Evolutionary conservation across 2,329 filamentous ascomycete genomes (phyloP), one percentile per base, ranked within the genome.

Genomic region (Pseudogymnoascus sp.): DNA sequence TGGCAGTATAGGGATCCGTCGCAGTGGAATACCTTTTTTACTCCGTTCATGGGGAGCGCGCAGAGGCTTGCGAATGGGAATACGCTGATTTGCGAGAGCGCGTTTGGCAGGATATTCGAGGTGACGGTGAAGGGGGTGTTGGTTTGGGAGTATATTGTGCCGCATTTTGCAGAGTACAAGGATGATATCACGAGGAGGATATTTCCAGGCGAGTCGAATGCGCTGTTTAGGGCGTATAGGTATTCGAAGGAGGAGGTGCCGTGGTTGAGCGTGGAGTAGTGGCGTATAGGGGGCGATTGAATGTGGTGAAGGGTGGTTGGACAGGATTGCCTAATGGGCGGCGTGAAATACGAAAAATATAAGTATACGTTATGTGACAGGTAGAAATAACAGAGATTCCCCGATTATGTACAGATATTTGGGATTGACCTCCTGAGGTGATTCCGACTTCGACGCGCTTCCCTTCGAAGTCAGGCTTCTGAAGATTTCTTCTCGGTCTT

Each of bases 11-110:
- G 70, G 7, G 78, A 80, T 59, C 64, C 64, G 2, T 53, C 47
- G 25, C 59, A 66, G 59, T 65, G 61, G 23, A 66, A 66, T 63
- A 64, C 64, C 1, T 67, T 67, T 66, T 79, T 78, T 68, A 78
- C 75, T 0, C 77, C 77, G 0, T 79, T 79, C 61, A 79, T 80
- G 77, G 78, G 78, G 18, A 74, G 75, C 59, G 77, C 77, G 6
- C 77, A 79, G 66, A 68, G 74, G 12, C 65, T 79, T 14, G 44
- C 38, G 8, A 76, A 75, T 60, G 76, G 77, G 7, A 79, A 79
- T 65, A 77, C 77, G 0, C 62, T 79, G 61, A 64, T 79, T 5
- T 77, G 74, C 21, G 77, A 80, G 67, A 75, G 73, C 40, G 77
- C 73, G 0, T 75, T 75, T 63, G 77, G 77, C 0, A 70, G 77